phyloP scores from a whole-genome alignment of 768 basidiomycete genomes.

The Calocybe indica region DNA sequence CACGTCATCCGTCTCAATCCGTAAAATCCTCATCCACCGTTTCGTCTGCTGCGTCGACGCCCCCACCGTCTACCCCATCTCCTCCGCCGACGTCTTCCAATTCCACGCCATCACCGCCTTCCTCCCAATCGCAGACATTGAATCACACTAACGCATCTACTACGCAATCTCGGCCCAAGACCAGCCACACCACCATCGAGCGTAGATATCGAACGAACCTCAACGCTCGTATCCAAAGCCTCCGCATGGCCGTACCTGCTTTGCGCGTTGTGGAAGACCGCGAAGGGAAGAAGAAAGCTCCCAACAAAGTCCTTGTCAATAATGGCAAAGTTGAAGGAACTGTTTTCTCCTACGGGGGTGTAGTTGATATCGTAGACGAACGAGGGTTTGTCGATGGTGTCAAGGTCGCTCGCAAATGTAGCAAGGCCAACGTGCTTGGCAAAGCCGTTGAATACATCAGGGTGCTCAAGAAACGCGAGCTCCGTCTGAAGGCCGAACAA shows the following conservation, averaged over 20 bases:
- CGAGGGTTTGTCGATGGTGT: slow-evolving; percentile 91
- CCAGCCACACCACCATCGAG: slow-evolving; percentile 87
- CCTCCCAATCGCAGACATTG: slow-evolving; percentile 9
- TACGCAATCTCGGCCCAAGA: slow-evolving; percentile 55
- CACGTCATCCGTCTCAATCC: slow-evolving; percentile 18
- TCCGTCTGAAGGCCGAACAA: slow-evolving; percentile 66
- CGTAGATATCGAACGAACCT: slow-evolving; percentile 85
- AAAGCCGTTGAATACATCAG: slow-evolving; percentile 92
- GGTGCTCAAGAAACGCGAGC: slow-evolving; percentile 76
- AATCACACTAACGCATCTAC: slow-evolving; percentile 3
- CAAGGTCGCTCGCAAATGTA: slow-evolving; percentile 84
- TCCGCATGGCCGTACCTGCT: slow-evolving; percentile 79
- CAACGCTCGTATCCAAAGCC: slow-evolving; percentile 77
- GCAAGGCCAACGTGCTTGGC: slow-evolving; percentile 85
- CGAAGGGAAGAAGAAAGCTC: slow-evolving; percentile 44
- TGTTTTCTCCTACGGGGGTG: slow-evolving; percentile 20
- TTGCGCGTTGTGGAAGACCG: slow-evolving; percentile 71
- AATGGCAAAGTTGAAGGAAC: slow-evolving; percentile 29
- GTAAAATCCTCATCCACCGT: slow-evolving; percentile 17
- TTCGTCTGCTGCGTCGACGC: slow-evolving; percentile 34
- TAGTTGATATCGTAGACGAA: slow-evolving; percentile 64
- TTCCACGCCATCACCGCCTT: slow-evolving; percentile 2
- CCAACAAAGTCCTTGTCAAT: slow-evolving; percentile 28
- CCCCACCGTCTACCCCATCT: slow-evolving; percentile 34
- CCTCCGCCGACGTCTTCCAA: slow-evolving; percentile 9